Evolutionary conservation across 2,329 filamentous ascomycete genomes (phyloP).

Genomic region (Capronia epimyces): DNA sequence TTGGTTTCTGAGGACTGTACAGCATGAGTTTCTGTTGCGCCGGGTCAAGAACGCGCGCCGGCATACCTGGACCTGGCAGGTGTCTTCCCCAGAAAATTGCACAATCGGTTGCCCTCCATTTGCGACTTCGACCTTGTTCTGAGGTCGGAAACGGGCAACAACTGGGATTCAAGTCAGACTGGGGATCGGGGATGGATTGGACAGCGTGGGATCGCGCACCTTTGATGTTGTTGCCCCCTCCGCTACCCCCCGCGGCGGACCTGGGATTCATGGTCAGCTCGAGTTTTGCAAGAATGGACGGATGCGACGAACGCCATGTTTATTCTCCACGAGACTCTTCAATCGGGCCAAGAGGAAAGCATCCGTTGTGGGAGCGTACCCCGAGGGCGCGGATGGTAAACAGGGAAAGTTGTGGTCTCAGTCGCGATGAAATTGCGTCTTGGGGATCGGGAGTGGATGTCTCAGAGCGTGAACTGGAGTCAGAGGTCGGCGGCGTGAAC

Average conservation of each 20-base stretch:
- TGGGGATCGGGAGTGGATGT: background rate
- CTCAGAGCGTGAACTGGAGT: background rate
- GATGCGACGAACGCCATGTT: slow-evolving; percentile 20
- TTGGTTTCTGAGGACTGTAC: slow-evolving; percentile 71
- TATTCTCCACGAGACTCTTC: slow-evolving; percentile 8
- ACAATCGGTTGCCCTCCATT: slow-evolving; percentile 91
- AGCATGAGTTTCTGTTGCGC: slow-evolving; percentile 1
- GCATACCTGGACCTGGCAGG: slow-evolving; percentile 51
- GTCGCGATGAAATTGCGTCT: background rate
- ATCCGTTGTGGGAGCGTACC: slow-evolving; percentile 13
- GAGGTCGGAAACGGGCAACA: slow-evolving; percentile 93
- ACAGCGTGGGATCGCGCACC: slow-evolving; percentile 37
- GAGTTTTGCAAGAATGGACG: background rate
- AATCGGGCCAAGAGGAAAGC: slow-evolving; percentile 24
- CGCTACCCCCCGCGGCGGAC: slow-evolving; percentile 31
- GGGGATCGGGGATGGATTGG: background rate
- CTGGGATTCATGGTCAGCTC: slow-evolving; percentile 21
- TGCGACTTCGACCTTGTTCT: slow-evolving; percentile 88
- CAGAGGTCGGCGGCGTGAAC: too few relatives aligned
- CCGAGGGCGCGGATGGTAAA: slow-evolving; percentile 16
- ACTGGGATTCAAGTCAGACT: slow-evolving; percentile 50
- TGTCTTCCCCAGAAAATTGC: slow-evolving; percentile 79
- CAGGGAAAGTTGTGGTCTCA: slow-evolving; percentile 5
- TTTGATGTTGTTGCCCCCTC: slow-evolving; percentile 47
- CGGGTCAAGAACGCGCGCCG: background rate